These are phyloP conservation scores for Stipa capillata DNA, from an alignment of 176 grass and related monocot species.

Conservation along the genomic window DNA sequence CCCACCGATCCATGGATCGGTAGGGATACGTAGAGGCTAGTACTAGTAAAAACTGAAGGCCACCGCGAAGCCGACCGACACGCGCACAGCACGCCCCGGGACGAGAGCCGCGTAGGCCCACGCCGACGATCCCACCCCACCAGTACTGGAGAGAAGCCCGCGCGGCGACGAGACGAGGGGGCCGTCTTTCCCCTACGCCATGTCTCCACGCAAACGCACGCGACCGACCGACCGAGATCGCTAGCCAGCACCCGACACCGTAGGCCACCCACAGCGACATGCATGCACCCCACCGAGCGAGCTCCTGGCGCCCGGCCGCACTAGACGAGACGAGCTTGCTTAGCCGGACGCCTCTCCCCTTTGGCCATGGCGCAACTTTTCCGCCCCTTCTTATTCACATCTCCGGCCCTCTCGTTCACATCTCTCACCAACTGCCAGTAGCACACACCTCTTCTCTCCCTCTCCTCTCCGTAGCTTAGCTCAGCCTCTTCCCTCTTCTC, in stretches of 20 bases:
- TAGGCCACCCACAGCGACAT: constrained; percentile 10
- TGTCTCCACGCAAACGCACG: constrained; percentile 8
- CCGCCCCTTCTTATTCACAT: constrained; percentile 71
- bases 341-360: no score
- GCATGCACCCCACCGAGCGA: not conserved
- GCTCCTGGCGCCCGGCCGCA: not conserved
- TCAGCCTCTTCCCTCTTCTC: not conserved
- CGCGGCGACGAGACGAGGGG: not conserved
- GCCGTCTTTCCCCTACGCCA: not conserved
- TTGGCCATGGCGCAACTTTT: constrained; percentile 30
- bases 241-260: constrained; percentile 32
- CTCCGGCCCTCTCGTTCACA: constrained; percentile 37
- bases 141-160: no score
- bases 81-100: constrained; percentile 22
- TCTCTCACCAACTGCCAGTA: constrained; percentile 25
- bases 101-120: constrained; percentile 9
- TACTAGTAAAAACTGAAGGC: not conserved
- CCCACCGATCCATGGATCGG: not conserved
- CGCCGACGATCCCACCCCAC: not conserved
- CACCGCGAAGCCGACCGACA: no score
- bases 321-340: no score
- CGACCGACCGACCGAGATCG: no score
- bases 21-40: not conserved
- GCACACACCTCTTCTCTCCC: not conserved
- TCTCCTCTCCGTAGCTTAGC: not conserved